Evolutionary conservation across 164 flowering plant genomes (phyloP), one percentile per base, ranked within the genome.

Genomic region (Euptelea pleiosperma): DNA sequence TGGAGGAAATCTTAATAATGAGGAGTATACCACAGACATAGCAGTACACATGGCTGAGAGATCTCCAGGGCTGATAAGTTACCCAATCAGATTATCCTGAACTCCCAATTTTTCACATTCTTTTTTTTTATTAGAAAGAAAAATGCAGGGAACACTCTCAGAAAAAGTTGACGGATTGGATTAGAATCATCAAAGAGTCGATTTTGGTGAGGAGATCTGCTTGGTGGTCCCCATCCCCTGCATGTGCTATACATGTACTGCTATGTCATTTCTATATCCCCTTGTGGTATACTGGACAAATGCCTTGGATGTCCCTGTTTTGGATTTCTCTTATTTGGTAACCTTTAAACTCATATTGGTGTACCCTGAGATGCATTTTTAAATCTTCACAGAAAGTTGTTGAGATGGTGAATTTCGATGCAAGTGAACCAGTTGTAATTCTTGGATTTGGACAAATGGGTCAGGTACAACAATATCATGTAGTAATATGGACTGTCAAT

Each of bases 361-460:
- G 19, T 51, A 37, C 39, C 21, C 50, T 64, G 25, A 55, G 36
- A 33, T 52, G 52, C 39, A 48, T 52, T 31, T 50, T 59, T 45
- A 7, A 41, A 29, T 73, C 3, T 19, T 58, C 34, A 12, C 90
- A 93, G 99, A 79, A 73, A 77, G 44, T 58, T 52, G 65, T 70
- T 60, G 92, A 82, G 45, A 60, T 54, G 64, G 80, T 77, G 43
- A 82, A 81, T 65, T 93, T 73, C 56, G 83, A 82, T 67, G 92
- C 76, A n/a, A 79, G 72, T 60, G 97, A 93, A 29, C 97, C 99
- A 33, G 84, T 93, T 47, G 96, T 93, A 40, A 86, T 93, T 30
- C 76, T 93, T 69, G 99, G 99, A 47, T 93, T 93, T 75, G 91
- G 91, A 24, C 92, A 86, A 70, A 90, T 86, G 92, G 93, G 92